A percentile compares a stretch with the other conserved stretches of the same genome.
Conservation (phyloP, 2,329 filamentous ascomycete genomes). For the Albifimbria verrucaria region DNA sequence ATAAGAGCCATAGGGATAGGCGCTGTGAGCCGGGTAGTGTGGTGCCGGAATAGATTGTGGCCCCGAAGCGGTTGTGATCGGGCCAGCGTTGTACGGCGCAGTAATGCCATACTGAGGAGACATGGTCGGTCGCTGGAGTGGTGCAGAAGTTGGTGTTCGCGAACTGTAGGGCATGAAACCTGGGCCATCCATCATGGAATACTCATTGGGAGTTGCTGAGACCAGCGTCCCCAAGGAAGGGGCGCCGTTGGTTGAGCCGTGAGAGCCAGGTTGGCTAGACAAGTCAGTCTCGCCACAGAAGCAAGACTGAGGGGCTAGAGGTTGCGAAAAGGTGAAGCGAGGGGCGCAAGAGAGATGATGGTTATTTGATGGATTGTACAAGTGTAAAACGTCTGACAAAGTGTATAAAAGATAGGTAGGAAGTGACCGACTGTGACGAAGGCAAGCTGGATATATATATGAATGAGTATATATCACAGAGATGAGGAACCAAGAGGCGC, state of each 20-base stretch:
- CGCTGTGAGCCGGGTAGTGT: constrained; percentile 38
- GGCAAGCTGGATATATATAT: not conserved
- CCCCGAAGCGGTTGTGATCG: constrained; percentile 38
- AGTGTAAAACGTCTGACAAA: no score
- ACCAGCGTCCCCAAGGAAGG: constrained; percentile 54
- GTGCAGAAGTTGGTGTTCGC: constrained; percentile 31
- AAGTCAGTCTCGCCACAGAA: constrained; percentile 18
- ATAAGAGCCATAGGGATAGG: constrained; percentile 43
- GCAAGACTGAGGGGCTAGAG: constrained; percentile 19
- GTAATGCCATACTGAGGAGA: constrained; percentile 45
- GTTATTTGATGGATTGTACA: not conserved
- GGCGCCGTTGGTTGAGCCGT: constrained; percentile 40
- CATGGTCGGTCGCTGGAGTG: constrained; percentile 41
- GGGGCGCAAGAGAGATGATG: constrained; percentile 3
- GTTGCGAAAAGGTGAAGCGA: constrained; percentile 5
- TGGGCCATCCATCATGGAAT: constrained; percentile 45
- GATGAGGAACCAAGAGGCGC: constrained; percentile 13
- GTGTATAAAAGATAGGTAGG: not conserved
- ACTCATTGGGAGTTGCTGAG: constrained; percentile 46
- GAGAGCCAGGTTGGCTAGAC: constrained; percentile 39
- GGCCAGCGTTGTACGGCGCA: constrained; percentile 39
- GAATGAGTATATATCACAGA: constrained; percentile 13
- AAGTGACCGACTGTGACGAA: not conserved
- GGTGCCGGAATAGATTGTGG: constrained; percentile 31
- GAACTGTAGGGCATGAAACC: constrained; percentile 48